Conservation (phyloP, 805 yeast genomes). For the Ogataea populi-albae region DNA sequence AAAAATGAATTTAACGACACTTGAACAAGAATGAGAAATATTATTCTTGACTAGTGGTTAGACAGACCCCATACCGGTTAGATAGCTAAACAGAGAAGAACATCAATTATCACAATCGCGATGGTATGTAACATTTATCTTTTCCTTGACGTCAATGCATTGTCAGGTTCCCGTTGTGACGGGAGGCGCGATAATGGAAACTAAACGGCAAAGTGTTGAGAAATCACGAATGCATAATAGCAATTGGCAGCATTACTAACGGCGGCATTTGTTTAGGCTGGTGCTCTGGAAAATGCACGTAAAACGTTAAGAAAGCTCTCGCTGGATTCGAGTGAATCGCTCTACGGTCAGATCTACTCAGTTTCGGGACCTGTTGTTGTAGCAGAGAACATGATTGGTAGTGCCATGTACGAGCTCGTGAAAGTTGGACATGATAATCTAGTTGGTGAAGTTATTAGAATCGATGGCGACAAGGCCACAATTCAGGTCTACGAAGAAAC, state of each 20-base stretch:
- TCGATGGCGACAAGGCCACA: constrained; percentile 94
- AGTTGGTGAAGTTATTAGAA: constrained; percentile 98
- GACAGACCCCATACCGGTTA: constrained; percentile 18
- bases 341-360: constrained; percentile 85
- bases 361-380: constrained; percentile 98
- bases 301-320: constrained; percentile 86
- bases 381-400: constrained; percentile 98
- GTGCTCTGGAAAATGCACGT: constrained; percentile 96
- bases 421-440: constrained; percentile 95
- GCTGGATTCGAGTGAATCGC: constrained; percentile 70
- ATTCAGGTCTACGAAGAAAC: constrained; percentile 99
- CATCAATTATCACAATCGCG: no score
- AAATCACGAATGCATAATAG: neutral
- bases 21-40: no score
- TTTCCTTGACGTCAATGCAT: no score
- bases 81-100: no score
- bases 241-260: constrained; percentile 1
- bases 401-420: constrained; percentile 99
- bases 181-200: no score
- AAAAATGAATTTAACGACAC: constrained; percentile 22
- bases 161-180: no score
- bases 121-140: no score
- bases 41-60: no score
- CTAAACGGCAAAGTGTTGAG: no score
- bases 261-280: constrained; percentile 65